Percentiles rank a stretch among this genome's conserved stretches.
Conservation (phyloP, 2,329 filamentous ascomycete species). For the Talaromyces amestolkiae region DNA sequence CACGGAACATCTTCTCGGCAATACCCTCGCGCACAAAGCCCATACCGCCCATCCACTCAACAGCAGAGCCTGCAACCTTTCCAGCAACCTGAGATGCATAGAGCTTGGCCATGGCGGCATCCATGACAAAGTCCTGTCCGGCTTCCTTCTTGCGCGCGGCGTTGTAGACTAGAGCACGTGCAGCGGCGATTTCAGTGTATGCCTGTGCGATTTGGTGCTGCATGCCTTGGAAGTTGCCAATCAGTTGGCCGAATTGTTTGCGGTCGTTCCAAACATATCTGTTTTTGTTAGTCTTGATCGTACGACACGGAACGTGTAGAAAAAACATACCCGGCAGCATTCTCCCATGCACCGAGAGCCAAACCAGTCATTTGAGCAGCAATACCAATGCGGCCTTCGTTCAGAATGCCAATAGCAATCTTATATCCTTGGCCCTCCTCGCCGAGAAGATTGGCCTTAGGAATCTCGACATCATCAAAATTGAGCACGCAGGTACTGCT, state of each 20-base stretch:
- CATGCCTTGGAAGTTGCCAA: slow-evolving; percentile 98
- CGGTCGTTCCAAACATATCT: slow-evolving; percentile 97
- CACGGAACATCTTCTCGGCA: slow-evolving; percentile 95
- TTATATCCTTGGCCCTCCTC: slow-evolving; percentile 93
- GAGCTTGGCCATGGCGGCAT: slow-evolving; percentile 98
- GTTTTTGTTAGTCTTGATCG: not conserved
- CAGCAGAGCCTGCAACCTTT: slow-evolving; percentile 75
- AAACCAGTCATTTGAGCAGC: slow-evolving; percentile 98
- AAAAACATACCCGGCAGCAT: slow-evolving; percentile 68
- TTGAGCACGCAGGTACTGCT: slow-evolving; percentile 96
- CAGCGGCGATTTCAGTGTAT: slow-evolving; percentile 89
- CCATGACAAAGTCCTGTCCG: slow-evolving; percentile 88
- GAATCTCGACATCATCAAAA: slow-evolving; percentile 93
- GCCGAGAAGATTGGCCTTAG: slow-evolving; percentile 82
- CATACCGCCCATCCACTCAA: slow-evolving; percentile 99
- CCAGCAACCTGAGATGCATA: slow-evolving; percentile 91
- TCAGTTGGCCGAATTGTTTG: slow-evolving; percentile 88
- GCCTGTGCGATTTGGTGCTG: slow-evolving; percentile 97
- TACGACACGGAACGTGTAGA: not conserved
- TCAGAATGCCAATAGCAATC: slow-evolving; percentile 89
- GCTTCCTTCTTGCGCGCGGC: slow-evolving; percentile 97
- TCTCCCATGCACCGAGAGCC: slow-evolving; percentile 90
- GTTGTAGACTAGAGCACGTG: slow-evolving; percentile 90
- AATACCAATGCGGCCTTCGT: slow-evolving; percentile 96
- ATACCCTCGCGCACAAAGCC: slow-evolving; percentile 94